Evolutionary conservation across 257 asterid genomes (phyloP).

Genomic region (Capsicum baccatum): DNA sequence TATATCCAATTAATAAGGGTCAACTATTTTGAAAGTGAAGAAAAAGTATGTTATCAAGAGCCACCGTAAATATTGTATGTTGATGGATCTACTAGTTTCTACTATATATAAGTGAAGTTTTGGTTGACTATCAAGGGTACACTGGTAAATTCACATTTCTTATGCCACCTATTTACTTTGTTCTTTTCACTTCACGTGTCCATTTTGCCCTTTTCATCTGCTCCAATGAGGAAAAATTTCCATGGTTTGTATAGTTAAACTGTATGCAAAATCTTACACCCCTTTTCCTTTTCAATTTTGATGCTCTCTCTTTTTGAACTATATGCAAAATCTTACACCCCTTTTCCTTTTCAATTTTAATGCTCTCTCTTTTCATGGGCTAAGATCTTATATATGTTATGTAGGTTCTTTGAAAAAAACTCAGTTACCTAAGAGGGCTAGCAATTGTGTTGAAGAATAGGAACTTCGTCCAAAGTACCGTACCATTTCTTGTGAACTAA

Average conservation of each 20-base stretch:
- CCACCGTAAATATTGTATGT: no score
- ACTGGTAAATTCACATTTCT: no score
- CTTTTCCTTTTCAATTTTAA: not conserved
- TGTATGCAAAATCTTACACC: not conserved
- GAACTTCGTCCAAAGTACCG: conserved; percentile 70
- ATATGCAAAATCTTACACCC: not conserved
- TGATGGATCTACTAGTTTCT: no score
- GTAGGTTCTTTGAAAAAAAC: conserved; percentile 68
- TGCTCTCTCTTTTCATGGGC: not conserved
- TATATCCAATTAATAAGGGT: no score
- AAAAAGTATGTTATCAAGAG: no score
- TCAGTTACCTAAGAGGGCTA: conserved; percentile 48
- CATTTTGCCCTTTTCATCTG: no score
- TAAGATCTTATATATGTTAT: not conserved
- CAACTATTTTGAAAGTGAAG: no score
- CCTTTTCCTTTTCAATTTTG: not conserved
- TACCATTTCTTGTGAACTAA: conserved; percentile 73
- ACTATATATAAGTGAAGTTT: no score
- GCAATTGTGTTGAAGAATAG: conserved; percentile 41
- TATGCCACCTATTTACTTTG: no score
- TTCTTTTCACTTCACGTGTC: no score
- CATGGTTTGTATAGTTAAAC: not conserved
- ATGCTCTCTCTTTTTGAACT: not conserved
- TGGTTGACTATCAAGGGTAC: no score
- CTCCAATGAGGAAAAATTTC: no score